Conservation (phyloP, 1,139 yeast genomes). For the Yarrowia galli region DNA sequence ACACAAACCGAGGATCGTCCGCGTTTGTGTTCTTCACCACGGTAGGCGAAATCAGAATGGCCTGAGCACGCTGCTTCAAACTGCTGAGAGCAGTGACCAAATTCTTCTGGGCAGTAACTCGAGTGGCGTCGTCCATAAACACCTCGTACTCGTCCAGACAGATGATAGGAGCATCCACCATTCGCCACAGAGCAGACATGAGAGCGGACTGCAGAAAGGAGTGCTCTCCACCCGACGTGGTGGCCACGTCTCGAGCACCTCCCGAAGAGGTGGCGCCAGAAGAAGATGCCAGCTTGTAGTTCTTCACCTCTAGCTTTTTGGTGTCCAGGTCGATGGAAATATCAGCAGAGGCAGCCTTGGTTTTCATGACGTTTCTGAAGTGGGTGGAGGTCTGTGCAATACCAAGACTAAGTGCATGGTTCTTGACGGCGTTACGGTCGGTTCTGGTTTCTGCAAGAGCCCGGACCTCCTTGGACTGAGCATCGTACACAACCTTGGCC, state of each 20-base stretch:
- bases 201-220: constrained; percentile 92
- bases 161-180: constrained; percentile 84
- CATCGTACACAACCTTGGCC: neutral
- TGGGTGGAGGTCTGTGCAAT: neutral
- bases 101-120: constrained; percentile 78
- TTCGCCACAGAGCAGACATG: constrained; percentile 88
- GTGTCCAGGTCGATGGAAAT: constrained; percentile 66
- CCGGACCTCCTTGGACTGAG: neutral
- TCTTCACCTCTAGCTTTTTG: constrained; percentile 49
- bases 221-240: constrained; percentile 96
- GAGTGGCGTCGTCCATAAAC: constrained; percentile 93
- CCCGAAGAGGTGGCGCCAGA: neutral
- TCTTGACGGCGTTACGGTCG: neutral
- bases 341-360: constrained; percentile 77
- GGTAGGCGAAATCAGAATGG: constrained; percentile 69
- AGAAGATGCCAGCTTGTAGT: constrained; percentile 39
- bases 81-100: constrained; percentile 63
- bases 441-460: neutral
- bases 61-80: constrained; percentile 72
- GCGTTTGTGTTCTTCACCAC: constrained; percentile 63
- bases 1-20: constrained; percentile 13
- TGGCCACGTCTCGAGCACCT: constrained; percentile 69
- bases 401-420: neutral
- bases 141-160: constrained; percentile 98
- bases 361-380: constrained; percentile 47